phyloP scores from a whole-genome alignment of 2,329 filamentous ascomycete species.

The Stylonectria norvegica region DNA sequence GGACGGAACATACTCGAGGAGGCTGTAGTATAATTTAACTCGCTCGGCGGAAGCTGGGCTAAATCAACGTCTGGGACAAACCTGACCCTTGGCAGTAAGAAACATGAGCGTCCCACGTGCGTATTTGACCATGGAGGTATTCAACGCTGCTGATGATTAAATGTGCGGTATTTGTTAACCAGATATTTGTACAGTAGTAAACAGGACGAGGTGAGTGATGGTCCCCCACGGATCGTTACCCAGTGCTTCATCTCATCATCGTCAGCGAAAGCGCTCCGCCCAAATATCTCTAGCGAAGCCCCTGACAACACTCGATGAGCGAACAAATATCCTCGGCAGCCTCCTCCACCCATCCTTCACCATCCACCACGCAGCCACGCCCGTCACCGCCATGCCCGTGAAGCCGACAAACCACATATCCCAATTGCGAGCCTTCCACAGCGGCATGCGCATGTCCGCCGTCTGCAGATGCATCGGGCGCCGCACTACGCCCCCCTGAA shows the following conservation, averaged over 20 bases:
- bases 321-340: slow-evolving; percentile 10
- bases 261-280: not conserved
- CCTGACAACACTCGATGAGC: slow-evolving; percentile 1
- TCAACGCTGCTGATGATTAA: too few relatives aligned
- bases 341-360: slow-evolving; percentile 13
- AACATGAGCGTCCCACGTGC: too few relatives aligned
- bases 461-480: slow-evolving; percentile 43
- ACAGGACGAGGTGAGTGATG: too few relatives aligned
- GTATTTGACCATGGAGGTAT: too few relatives aligned
- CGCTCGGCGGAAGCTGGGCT: too few relatives aligned
- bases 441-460: slow-evolving; percentile 40
- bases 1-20: too few relatives aligned
- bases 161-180: too few relatives aligned
- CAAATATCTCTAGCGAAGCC: slow-evolving; percentile 4
- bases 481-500: slow-evolving; percentile 15
- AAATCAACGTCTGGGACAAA: too few relatives aligned
- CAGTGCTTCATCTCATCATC: not conserved
- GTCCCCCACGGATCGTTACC: too few relatives aligned
- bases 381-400: slow-evolving; percentile 5
- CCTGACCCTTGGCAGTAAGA: too few relatives aligned
- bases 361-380: slow-evolving; percentile 19
- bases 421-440: slow-evolving; percentile 38
- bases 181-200: too few relatives aligned
- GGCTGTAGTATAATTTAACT: too few relatives aligned
- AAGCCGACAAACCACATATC: slow-evolving; percentile 31